phyloP scores from a whole-genome alignment of 139 green algal species.

The Tetratostichococcus sp. region DNA sequence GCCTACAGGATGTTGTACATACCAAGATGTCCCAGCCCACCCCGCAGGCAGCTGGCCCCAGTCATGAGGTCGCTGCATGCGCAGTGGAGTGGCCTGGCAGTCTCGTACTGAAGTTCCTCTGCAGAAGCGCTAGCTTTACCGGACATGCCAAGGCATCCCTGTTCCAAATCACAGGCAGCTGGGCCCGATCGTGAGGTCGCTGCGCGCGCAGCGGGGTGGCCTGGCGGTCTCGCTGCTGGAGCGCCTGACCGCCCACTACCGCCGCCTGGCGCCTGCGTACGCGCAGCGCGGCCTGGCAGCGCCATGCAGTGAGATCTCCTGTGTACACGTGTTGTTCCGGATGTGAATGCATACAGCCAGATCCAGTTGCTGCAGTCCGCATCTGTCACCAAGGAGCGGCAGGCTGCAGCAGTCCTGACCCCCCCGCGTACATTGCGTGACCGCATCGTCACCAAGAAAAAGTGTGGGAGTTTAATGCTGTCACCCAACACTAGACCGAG shows the following conservation, averaged over 20 bases:
- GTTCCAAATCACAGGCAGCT: too few relatives aligned
- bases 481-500: too few relatives aligned
- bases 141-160: too few relatives aligned
- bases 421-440: too few relatives aligned
- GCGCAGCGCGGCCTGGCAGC: background rate
- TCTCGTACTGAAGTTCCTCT: slow-evolving; percentile 62
- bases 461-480: too few relatives aligned
- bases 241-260: slow-evolving; percentile 32
- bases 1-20: too few relatives aligned
- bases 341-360: too few relatives aligned
- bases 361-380: background rate
- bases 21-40: too few relatives aligned
- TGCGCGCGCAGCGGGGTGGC: slow-evolving; percentile 24
- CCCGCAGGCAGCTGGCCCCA: slow-evolving; percentile 65
- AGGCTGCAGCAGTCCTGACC: too few relatives aligned
- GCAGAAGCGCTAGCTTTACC: too few relatives aligned
- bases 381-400: background rate
- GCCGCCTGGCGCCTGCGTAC: background rate
- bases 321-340: background rate
- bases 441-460: too few relatives aligned
- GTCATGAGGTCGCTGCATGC: slow-evolving; percentile 42
- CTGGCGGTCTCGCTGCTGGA: slow-evolving; percentile 66
- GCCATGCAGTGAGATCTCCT: slow-evolving; percentile 5
- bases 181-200: slow-evolving; percentile 53
- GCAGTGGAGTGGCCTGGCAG: slow-evolving; percentile 36